Evolutionary conservation across 192 early-diverging fungal genomes (phyloP).

Genomic region (Mortierella antarctica): DNA sequence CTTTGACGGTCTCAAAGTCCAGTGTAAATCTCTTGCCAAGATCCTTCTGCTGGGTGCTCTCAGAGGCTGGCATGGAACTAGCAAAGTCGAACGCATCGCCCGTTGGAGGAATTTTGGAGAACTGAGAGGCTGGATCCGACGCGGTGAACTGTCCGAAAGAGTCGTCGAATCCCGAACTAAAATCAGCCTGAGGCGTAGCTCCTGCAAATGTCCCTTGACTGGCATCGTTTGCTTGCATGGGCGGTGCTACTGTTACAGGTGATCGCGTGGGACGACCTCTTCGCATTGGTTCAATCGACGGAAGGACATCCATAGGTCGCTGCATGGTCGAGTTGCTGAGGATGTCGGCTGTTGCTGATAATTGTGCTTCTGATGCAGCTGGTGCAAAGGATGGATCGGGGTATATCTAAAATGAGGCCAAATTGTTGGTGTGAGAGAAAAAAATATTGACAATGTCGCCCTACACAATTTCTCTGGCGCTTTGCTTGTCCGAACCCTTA

Average conservation of each 20-base stretch:
- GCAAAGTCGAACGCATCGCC: conserved; percentile 50
- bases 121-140: conserved; percentile 29
- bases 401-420: conserved; percentile 33
- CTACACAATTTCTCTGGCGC: background rate
- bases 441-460: conserved; percentile 9
- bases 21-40: conserved; percentile 23
- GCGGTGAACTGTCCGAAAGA: conserved; percentile 42
- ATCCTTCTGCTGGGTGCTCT: conserved; percentile 1
- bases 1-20: conserved; percentile 15
- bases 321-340: conserved; percentile 42
- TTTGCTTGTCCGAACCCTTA: conserved; percentile 36
- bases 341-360: conserved; percentile 43
- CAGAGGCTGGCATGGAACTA: conserved; percentile 4
- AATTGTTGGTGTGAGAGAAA: background rate
- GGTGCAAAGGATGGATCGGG: conserved; percentile 21
- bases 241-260: conserved; percentile 1
- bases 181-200: conserved; percentile 9
- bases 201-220: background rate
- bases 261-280: conserved; percentile 83
- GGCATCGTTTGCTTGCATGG: background rate
- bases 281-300: conserved; percentile 84
- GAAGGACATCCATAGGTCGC: conserved; percentile 56
- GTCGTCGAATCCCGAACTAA: conserved; percentile 44
- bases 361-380: conserved; percentile 17
- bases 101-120: conserved; percentile 24